Conservation (phyloP, 805 yeast genomes). For the Monosporozyma unispora region DNA sequence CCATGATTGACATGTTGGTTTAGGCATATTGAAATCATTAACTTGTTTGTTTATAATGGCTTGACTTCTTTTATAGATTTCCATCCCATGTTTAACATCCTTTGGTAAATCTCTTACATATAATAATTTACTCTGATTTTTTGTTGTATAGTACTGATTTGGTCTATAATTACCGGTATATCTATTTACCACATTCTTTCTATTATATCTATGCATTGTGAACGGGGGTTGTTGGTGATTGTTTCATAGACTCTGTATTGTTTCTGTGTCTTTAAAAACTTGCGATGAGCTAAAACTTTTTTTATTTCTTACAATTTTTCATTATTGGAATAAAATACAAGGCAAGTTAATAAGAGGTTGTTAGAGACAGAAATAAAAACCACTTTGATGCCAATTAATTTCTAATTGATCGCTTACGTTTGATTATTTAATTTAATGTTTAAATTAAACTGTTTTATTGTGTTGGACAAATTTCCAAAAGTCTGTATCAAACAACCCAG, state of each 20-base stretch:
- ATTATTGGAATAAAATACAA: not conserved
- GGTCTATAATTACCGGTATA: not conserved
- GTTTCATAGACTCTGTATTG: not conserved
- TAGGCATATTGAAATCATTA: not conserved
- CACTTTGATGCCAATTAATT: too few relatives aligned
- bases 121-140: not conserved
- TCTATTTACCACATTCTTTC: not conserved
- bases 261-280: not conserved
- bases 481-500: too few relatives aligned
- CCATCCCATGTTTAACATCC: constrained; percentile 5
- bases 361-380: too few relatives aligned
- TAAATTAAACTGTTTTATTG: too few relatives aligned
- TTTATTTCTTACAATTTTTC: not conserved
- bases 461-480: too few relatives aligned
- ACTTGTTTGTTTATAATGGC: not conserved
- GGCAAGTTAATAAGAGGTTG: not conserved
- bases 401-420: too few relatives aligned
- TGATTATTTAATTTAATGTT: too few relatives aligned
- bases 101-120: constrained; percentile 10
- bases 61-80: constrained; percentile 3
- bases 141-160: not conserved
- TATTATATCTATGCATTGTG: not conserved
- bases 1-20: constrained; percentile 10
- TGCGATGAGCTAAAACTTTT: not conserved
- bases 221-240: not conserved